Conservation (phyloP, 1,284 basidiomycete genomes). For the Coniophora puteana region DNA sequence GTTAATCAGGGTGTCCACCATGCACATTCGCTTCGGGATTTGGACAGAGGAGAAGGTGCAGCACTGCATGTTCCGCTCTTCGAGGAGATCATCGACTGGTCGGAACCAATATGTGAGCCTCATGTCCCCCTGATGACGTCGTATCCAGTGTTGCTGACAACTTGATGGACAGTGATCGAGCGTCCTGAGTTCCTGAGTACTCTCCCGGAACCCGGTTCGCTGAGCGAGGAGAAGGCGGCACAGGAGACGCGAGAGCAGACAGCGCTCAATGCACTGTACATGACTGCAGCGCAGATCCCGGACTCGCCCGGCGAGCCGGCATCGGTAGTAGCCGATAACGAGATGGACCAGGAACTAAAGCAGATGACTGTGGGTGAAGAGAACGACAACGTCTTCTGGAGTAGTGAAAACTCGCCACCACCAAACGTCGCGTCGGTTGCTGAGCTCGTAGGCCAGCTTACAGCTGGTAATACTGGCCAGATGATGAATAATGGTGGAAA, state of each 20-base stretch:
- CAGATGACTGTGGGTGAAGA: conserved; percentile 68
- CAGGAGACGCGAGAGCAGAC: conserved; percentile 77
- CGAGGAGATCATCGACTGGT: conserved; percentile 81
- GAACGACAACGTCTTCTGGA: conserved; percentile 63
- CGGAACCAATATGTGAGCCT: conserved; percentile 66
- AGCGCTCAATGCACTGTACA: conserved; percentile 71
- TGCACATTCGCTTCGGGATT: conserved; percentile 69
- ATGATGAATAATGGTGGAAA: conserved; percentile 18
- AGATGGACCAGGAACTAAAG: conserved; percentile 58
- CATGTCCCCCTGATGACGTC: too few species aligned
- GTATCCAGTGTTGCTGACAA: conserved; percentile 13
- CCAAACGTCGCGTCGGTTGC: conserved; percentile 48
- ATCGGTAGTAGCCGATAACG: conserved; percentile 57
- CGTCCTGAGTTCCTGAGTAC: conserved; percentile 55
- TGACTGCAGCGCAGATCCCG: conserved; percentile 64
- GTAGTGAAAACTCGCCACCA: conserved; percentile 31
- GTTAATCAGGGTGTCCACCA: conserved; percentile 59
- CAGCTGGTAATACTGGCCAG: conserved; percentile 32
- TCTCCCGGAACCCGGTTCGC: conserved; percentile 51
- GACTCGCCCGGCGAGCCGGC: conserved; percentile 72
- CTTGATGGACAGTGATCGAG: conserved; percentile 63
- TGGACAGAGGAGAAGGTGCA: conserved; percentile 81
- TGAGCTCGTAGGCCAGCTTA: conserved; percentile 66
- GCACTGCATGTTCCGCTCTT: conserved; percentile 76
- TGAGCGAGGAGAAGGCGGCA: conserved; percentile 59